A percentile compares a stretch with the other conserved stretches of the same genome.
These are phyloP conservation scores for Rhododendron ferrugineum DNA, from an alignment of 148 eudicot genomes.

Conservation along the genomic window DNA sequence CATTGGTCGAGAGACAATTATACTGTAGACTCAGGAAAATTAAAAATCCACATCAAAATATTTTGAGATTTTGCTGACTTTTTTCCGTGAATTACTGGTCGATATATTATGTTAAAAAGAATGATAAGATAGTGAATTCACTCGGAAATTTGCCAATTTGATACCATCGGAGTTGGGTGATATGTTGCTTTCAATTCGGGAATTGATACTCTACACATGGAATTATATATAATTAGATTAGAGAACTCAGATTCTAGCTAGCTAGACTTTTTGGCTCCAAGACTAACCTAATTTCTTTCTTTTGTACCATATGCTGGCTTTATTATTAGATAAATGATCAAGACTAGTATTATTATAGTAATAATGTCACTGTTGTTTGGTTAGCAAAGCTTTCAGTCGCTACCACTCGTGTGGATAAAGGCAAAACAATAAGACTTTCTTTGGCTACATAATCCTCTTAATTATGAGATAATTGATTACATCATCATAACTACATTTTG, in stretches of 20 bases:
- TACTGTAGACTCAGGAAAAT: not conserved
- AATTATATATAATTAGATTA: conserved; percentile 6
- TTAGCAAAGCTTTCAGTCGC: not conserved
- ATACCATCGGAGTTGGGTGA: conserved; percentile 16
- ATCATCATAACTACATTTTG: not conserved
- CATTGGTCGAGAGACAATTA: not conserved
- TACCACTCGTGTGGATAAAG: not conserved
- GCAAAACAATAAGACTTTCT: not conserved
- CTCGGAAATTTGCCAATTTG: not conserved
- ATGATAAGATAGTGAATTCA: not conserved
- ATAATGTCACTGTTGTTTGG: not conserved
- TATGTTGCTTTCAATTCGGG: conserved; percentile 21
- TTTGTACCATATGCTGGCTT: not conserved
- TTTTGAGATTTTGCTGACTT: not conserved
- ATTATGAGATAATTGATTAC: not conserved
- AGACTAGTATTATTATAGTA: not conserved
- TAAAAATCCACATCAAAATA: not conserved
- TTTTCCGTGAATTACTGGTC: not conserved
- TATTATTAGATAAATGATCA: not conserved
- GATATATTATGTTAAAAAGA: not conserved
- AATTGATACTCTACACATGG: not conserved
- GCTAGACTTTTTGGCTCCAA: conserved; percentile 12
- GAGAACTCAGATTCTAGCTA: conserved; percentile 5
- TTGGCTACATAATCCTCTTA: not conserved
- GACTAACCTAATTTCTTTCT: conserved; percentile 13